phyloP scores from a whole-genome alignment of 2,329 filamentous ascomycete genomes.

The Epichloe festucae region DNA sequence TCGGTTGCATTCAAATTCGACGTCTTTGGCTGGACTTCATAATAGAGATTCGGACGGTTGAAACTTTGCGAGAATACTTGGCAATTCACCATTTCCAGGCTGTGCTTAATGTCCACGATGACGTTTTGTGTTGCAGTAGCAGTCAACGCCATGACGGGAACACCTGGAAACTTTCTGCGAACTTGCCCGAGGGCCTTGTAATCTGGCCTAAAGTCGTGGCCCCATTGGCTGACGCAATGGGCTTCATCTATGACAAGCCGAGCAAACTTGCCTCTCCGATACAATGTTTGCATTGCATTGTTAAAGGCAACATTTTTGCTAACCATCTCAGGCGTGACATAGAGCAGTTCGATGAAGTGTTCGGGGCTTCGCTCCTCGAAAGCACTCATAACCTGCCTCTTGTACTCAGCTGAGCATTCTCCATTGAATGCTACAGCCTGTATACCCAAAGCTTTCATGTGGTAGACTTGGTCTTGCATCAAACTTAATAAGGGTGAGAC shows the following conservation, averaged over 20 bases:
- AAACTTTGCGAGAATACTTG: constrained; percentile 84
- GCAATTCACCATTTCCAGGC: constrained; percentile 70
- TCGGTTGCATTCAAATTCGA: constrained; percentile 34
- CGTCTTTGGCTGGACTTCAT: constrained; percentile 66
- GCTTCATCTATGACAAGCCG: constrained; percentile 95
- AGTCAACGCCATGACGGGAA: constrained; percentile 89
- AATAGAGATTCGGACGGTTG: constrained; percentile 88
- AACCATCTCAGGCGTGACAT: constrained; percentile 95
- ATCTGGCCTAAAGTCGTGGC: constrained; percentile 92
- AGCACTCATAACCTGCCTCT: constrained; percentile 50
- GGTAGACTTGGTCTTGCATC: constrained; percentile 93
- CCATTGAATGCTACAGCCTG: constrained; percentile 74
- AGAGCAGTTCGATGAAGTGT: constrained; percentile 71
- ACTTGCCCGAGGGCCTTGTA: constrained; percentile 78
- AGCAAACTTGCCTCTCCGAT: constrained; percentile 60
- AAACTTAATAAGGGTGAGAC: constrained; percentile 89
- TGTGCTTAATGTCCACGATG: constrained; percentile 80
- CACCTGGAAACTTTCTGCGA: constrained; percentile 56
- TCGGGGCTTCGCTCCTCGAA: constrained; percentile 55
- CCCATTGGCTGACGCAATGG: constrained; percentile 99
- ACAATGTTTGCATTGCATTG: constrained; percentile 51
- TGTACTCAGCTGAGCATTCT: constrained; percentile 51
- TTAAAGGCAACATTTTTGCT: constrained; percentile 63
- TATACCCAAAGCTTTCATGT: constrained; percentile 62
- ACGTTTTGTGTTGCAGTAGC: constrained; percentile 92